A percentile compares a stretch with the other conserved stretches of the same genome.
Evolutionary conservation across 495 filamentous ascomycete species (phyloP).

Genomic region (Bathelium albidoporum): DNA sequence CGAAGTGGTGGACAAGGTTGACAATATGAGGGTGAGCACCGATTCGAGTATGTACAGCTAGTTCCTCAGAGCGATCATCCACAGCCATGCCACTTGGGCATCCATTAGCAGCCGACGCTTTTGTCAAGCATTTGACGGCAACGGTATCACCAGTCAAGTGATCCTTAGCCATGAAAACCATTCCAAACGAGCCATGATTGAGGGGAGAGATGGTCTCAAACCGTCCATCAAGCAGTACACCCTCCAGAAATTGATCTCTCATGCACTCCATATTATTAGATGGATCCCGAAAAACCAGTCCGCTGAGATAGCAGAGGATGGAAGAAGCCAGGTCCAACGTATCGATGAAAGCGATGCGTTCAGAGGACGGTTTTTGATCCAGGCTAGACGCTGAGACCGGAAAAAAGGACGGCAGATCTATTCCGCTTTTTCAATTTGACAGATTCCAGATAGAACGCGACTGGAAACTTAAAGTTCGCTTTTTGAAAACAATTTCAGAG

Average conservation of each 20-base stretch:
- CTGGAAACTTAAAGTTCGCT: neutral
- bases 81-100: conserved; percentile 46
- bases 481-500: neutral
- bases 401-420: neutral
- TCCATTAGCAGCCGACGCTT: conserved; percentile 46
- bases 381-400: neutral
- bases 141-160: conserved; percentile 62
- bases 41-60: conserved; percentile 68
- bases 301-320: neutral
- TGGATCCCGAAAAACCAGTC: neutral
- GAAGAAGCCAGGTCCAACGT: neutral
- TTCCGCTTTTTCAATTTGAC: neutral
- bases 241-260: conserved; percentile 31
- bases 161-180: conserved; percentile 91
- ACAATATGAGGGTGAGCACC: conserved; percentile 83
- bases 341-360: neutral
- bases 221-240: conserved; percentile 42
- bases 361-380: neutral
- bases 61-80: conserved; percentile 81
- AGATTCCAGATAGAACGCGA: neutral
- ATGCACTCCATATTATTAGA: conserved; percentile 31
- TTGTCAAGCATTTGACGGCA: conserved; percentile 89
- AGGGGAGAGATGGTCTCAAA: conserved; percentile 86
- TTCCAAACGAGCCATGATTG: conserved; percentile 96
- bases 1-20: conserved; percentile 82